These are phyloP conservation scores for Phialocephala sp. DNA, from an alignment of 2,329 filamentous ascomycete species.

Conservation along the genomic window DNA sequence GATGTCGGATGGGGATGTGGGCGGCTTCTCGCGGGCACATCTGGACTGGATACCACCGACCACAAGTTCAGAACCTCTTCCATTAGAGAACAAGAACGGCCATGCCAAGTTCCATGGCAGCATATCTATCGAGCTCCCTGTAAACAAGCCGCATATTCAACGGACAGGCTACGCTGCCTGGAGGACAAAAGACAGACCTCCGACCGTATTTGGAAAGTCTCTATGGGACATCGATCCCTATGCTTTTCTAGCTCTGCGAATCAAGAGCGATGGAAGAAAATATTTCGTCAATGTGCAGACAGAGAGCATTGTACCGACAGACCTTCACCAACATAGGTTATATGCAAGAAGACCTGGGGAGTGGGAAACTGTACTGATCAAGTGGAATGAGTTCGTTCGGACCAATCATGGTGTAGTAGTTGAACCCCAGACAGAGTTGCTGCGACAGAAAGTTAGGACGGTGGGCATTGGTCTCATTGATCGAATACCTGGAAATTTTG, in stretches of 20 bases:
- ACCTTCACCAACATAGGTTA: constrained; percentile 92
- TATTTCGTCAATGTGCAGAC: constrained; percentile 98
- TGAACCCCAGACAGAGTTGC: constrained; percentile 89
- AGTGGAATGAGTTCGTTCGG: constrained; percentile 90
- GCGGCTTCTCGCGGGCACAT: constrained; percentile 78
- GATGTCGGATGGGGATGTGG: constrained; percentile 87
- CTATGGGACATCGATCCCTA: constrained; percentile 93
- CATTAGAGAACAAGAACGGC: constrained; percentile 47
- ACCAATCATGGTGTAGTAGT: constrained; percentile 93
- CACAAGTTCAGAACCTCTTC: constrained; percentile 28
- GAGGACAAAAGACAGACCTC: constrained; percentile 76
- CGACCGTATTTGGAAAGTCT: constrained; percentile 84
- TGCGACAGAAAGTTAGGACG: constrained; percentile 83
- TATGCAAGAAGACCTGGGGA: constrained; percentile 79
- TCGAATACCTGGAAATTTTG: constrained; percentile 84
- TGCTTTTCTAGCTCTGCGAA: constrained; percentile 81
- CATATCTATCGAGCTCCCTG: constrained; percentile 86
- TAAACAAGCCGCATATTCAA: constrained; percentile 73
- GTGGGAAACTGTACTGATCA: constrained; percentile 95
- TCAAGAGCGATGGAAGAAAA: constrained; percentile 88
- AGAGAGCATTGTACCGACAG: constrained; percentile 90
- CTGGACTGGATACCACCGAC: constrained; percentile 58
- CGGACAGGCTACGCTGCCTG: constrained; percentile 89
- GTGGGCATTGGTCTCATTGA: constrained; percentile 91
- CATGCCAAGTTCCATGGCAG: constrained; percentile 85